phyloP scores from a whole-genome alignment of 306 rosid genomes.

The Vicia villosa region DNA sequence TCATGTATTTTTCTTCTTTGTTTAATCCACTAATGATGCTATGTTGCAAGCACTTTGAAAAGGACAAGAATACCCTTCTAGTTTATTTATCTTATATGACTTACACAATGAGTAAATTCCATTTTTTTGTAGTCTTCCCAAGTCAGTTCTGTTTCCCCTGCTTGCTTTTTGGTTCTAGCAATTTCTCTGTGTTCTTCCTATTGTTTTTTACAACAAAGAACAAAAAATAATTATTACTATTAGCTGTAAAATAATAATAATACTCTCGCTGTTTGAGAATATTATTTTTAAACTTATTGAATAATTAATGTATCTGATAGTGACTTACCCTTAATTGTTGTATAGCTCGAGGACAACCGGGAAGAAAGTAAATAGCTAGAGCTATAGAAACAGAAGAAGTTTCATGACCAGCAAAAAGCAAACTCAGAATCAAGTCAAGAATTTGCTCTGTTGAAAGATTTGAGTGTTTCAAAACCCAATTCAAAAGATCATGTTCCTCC shows the following conservation, averaged over 20 bases:
- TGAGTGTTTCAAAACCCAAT: slow-evolving; percentile 89
- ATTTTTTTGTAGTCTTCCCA: slow-evolving; percentile 94
- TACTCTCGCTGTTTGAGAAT: no score
- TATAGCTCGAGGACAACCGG: slow-evolving; percentile 68
- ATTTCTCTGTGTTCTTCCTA: slow-evolving; percentile 87
- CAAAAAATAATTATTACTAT: not conserved
- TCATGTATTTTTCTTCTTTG: not conserved
- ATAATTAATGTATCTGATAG: no score
- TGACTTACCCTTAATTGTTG: slow-evolving; percentile 64
- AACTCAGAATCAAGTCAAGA: slow-evolving; percentile 82
- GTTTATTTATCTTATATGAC: slow-evolving; percentile 35
- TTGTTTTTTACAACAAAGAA: not conserved
- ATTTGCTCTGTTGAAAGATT: slow-evolving; percentile 89
- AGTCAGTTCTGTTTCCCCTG: slow-evolving; percentile 73
- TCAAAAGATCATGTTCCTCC: slow-evolving; percentile 84
- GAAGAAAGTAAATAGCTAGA: slow-evolving; percentile 77
- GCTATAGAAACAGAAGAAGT: slow-evolving; percentile 94
- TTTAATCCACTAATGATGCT: slow-evolving; percentile 1
- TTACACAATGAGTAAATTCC: slow-evolving; percentile 98
- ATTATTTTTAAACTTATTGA: no score
- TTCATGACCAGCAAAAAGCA: slow-evolving; percentile 98
- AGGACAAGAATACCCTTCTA: not conserved
- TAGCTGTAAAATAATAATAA: no score
- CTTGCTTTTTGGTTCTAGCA: slow-evolving; percentile 57
- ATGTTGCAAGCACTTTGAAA: slow-evolving; percentile 23